Evolutionary conservation across 345 rosid genomes (phyloP), one percentile per base, ranked within the genome.

Genomic region (Firmiana major): DNA sequence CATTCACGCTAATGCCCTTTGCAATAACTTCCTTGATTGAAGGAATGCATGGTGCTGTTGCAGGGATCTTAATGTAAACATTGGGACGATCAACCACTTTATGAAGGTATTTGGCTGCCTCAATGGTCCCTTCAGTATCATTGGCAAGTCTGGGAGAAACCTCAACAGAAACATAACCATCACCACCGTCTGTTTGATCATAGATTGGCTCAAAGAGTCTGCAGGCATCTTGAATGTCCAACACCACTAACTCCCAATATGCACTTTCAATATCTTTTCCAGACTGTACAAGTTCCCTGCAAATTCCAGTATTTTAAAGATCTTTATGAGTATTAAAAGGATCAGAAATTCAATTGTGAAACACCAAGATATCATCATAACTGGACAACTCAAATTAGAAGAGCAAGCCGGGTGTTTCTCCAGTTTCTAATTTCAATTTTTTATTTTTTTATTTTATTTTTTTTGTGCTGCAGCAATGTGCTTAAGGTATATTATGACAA

Each of bases 141-240:
- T 94, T 94, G 45, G 99, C 98, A 71, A 96, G 97, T 75, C 90
- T 86, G 28, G 98, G 99, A 64, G 98, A 96, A 80, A 96, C 99
- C 89, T 96, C 97, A 15, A 96, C 99, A 19, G 98, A 93, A 77
- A 96, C 98, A 79, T 96, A 93, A 63, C 99, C 99, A 84, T 96
- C 99, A 12, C 83, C 97, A 71, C 88, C 97, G 77, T 92, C 94
- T 34, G 99, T 96, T 80, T 92, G 84, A 79, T 93, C 95, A 80
- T 96, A 96, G 65, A 96, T 91, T 54, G 92, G 71, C 92, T 96
- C 99, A 85, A 96, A 96, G 63, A 96, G 97, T 76, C 88, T 92
- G 88, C 98, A 93, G 0, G 99, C 99, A 86, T 92, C 97, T 77
- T 96, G 98, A 78, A 96, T 96, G 85, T 93, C 99, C 91, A 89